Evolutionary conservation across 169 alveolate genomes (phyloP).

Genomic region (Plasmodium knowlesi): DNA sequence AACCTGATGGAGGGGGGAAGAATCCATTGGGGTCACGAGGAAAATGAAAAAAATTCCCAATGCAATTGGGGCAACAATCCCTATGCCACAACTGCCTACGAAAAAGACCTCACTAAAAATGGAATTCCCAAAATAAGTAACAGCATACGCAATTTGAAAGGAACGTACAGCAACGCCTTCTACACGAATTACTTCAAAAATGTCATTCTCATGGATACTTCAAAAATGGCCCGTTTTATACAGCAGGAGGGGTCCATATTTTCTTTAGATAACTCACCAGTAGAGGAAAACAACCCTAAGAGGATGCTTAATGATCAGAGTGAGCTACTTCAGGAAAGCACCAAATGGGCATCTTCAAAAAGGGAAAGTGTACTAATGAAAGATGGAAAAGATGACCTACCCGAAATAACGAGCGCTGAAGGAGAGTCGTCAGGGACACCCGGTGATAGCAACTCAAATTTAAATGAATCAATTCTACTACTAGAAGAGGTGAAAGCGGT

Average conservation of each 20-base stretch:
- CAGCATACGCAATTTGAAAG: constrained; percentile 28
- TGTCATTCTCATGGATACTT: constrained; percentile 42
- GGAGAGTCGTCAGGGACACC: neutral
- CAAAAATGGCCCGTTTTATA: neutral
- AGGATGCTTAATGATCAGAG: neutral
- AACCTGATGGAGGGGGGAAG: neutral
- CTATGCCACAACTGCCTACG: neutral
- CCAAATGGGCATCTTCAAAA: neutral
- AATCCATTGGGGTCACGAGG: neutral
- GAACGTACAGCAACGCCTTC: constrained; percentile 34
- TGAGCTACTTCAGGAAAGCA: neutral
- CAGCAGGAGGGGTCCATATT: constrained; percentile 6
- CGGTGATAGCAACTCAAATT: neutral
- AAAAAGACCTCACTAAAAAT: neutral
- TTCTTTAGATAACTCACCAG: neutral
- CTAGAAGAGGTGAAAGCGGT: neutral
- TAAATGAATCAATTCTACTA: neutral
- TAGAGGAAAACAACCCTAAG: neutral
- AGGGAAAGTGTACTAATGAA: neutral
- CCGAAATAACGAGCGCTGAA: neutral
- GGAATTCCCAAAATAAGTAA: constrained; percentile 30
- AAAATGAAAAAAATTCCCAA: neutral
- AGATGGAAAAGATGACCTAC: neutral
- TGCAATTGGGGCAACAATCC: neutral
- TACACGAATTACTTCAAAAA: constrained; percentile 57